Percentiles rank a stretch among this genome's conserved stretches.
phyloP scores from a whole-genome alignment of 208 protist species.

The Leishmania amazonensis region DNA sequence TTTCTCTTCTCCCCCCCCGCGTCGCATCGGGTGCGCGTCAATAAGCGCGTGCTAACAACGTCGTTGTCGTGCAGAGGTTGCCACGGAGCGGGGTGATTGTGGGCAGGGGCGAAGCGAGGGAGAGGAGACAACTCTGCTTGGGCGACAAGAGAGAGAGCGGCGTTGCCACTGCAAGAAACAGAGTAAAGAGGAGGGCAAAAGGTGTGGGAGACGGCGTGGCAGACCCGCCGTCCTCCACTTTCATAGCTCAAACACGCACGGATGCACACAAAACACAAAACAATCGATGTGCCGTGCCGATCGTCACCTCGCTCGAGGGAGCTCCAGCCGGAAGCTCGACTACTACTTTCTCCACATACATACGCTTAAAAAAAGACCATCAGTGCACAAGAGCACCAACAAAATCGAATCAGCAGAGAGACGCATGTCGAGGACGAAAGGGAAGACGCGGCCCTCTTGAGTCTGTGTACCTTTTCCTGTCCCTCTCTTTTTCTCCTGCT shows the following conservation, averaged over 20 bases:
- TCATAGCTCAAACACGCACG: not conserved
- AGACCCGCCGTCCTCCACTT: not conserved
- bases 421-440: not conserved
- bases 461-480: not conserved
- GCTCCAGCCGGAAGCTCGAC: not conserved
- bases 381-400: not conserved
- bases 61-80: not conserved
- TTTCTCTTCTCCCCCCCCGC: not conserved
- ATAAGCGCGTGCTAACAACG: not conserved
- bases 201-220: not conserved
- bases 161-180: not conserved
- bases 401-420: not conserved
- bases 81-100: not conserved
- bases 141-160: not conserved
- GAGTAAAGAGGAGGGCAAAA: not conserved
- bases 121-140: not conserved
- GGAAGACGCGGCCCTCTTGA: not conserved
- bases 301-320: not conserved
- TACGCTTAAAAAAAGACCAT: not conserved
- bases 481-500: not conserved
- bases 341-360: not conserved
- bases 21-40: not conserved
- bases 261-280: no score
- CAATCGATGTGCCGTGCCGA: not conserved
- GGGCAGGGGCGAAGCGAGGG: not conserved